Conservation (phyloP, 2,329 filamentous ascomycete species). For the Fusarium sp. region DNA sequence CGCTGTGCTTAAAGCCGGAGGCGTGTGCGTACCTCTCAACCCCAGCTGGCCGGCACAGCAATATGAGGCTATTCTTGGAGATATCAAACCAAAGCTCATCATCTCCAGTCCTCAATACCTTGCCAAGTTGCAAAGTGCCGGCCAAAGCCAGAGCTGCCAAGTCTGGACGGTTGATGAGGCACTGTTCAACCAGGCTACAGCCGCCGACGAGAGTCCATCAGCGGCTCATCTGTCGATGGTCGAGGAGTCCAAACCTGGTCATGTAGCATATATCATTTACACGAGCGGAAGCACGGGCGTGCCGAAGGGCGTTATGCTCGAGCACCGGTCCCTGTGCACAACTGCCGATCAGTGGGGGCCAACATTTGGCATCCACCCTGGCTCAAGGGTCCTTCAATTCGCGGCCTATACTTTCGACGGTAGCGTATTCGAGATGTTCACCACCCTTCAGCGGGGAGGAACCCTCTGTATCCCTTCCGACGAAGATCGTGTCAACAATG, state of each 20-base stretch:
- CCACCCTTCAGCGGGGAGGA: background rate
- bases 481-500: slow-evolving; percentile 2
- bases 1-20: slow-evolving; percentile 13
- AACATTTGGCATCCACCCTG: slow-evolving; percentile 1
- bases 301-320: slow-evolving; percentile 32
- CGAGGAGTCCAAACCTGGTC: slow-evolving; percentile 6
- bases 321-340: slow-evolving; percentile 18
- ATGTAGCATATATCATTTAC: slow-evolving; percentile 17
- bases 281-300: slow-evolving; percentile 35
- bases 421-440: slow-evolving; percentile 6
- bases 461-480: slow-evolving; percentile 10
- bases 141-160: slow-evolving; percentile 5
- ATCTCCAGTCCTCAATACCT: slow-evolving; percentile 11
- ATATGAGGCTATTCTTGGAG: slow-evolving; percentile 6
- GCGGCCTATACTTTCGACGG: slow-evolving; percentile 3
- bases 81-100: slow-evolving; percentile 11
- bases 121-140: slow-evolving; percentile 1
- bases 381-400: slow-evolving; percentile 3
- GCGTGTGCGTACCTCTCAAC: slow-evolving; percentile 12
- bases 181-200: slow-evolving; percentile 4
- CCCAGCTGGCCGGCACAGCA: slow-evolving; percentile 8
- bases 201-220: slow-evolving; percentile 6
- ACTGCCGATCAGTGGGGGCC: slow-evolving; percentile 6
- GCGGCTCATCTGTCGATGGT: slow-evolving; percentile 2
- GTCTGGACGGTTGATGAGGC: slow-evolving; percentile 8